Base-by-base conservation (phyloP, 495 filamentous ascomycete species). In the Cudoniella acicularis region DNA sequence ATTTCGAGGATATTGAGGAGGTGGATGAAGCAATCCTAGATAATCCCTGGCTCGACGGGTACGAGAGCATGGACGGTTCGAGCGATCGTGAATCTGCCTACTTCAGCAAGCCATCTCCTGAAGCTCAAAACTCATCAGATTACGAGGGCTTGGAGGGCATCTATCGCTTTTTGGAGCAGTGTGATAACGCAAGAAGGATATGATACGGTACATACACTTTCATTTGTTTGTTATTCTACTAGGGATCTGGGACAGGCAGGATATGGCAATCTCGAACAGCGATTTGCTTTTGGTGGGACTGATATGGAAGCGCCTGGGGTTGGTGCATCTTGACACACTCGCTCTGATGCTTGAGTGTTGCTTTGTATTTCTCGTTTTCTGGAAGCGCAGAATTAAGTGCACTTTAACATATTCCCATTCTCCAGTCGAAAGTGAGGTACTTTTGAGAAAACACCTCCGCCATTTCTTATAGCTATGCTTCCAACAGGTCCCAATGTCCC, bases 111-210 rank as follows among this genome's bases (percentile, higher is more conserved):
- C 73, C 73, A 16, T 65, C 61, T 17, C 65, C 61, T 20, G 73
- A 69, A 60, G 77, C 75, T 45, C 68, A 70, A 6, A 73, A 78
- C 40, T 49, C 67, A 1, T 73, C 75, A 16, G 72, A 86, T 36
- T 92, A 88, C 66, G 89, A 93, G 61, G 90, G 90, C 8, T 70
- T 90, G 16, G 87, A 95, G 64, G 93, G 92, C 0, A 91, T 98
- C 18, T 90, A 92, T 70, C 81, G 81, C 42, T 97, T 96, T 70
- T 65, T 98, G 49, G 89, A 89, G 68, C 88, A 95, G 63, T 94
- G 92, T 67, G 90, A 96, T 69, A 75, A 76, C 17, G 81, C 84
- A 43, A 72, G 70, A 51, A 77, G 73, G 50, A 68, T 62, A 59
- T 62, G 52, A 57, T 52, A 36, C 30, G 46, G 56, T 49, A 56